Evolutionary conservation across 805 yeast genomes (phyloP).

Genomic region (Maudiozyma turicensis): DNA sequence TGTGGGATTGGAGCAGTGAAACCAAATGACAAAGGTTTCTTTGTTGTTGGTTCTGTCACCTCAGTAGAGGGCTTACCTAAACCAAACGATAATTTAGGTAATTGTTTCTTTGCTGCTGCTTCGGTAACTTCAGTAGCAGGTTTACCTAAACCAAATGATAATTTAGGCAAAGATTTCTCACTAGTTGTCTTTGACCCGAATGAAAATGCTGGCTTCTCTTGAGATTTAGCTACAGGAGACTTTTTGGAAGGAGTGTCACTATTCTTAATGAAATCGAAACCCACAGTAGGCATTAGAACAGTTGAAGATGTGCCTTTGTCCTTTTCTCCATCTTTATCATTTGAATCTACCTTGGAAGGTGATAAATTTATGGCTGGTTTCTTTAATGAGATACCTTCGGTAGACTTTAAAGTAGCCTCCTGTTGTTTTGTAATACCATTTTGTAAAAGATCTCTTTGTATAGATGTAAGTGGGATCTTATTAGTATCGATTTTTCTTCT

Average conservation of each 20-base stretch:
- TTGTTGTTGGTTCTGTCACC: not conserved
- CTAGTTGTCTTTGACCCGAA: not conserved
- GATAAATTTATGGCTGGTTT: not conserved
- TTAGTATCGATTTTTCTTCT: not conserved
- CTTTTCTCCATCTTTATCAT: not conserved
- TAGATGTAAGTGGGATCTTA: conserved; percentile 6
- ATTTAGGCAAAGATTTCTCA: not conserved
- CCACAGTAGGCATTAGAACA: conserved; percentile 20
- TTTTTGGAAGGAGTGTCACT: conserved; percentile 15
- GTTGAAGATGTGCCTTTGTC: not conserved
- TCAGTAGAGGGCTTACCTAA: not conserved
- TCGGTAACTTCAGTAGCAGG: not conserved
- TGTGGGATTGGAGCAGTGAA: not conserved
- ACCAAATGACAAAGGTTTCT: too few species aligned
- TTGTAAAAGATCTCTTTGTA: conserved; percentile 11
- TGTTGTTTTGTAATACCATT: conserved; percentile 4
- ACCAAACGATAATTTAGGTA: conserved; percentile 3
- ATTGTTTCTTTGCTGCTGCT: not conserved
- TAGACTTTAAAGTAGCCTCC: not conserved
- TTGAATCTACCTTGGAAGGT: not conserved
- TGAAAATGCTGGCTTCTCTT: not conserved
- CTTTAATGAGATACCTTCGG: not conserved
- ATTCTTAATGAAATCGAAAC: conserved; percentile 25
- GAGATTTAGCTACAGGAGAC: not conserved
- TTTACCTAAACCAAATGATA: not conserved